phyloP scores from a whole-genome alignment of 2,329 filamentous ascomycete species.

The Botrytis paeoniae region DNA sequence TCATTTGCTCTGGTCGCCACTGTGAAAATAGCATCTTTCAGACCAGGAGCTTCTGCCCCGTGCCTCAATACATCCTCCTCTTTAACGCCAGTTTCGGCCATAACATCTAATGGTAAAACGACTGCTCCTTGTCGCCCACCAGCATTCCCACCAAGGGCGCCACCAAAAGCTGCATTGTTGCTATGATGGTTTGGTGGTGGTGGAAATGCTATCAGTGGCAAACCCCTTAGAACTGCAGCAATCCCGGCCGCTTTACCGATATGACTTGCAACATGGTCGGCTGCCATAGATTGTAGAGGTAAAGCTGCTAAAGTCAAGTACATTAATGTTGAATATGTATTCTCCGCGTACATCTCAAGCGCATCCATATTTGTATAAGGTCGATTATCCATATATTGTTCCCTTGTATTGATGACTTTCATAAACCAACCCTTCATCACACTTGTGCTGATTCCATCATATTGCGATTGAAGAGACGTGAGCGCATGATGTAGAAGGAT shows the following conservation, averaged over 20 bases:
- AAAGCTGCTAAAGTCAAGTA: conserved; percentile 82
- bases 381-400: conserved; percentile 78
- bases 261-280: conserved; percentile 91
- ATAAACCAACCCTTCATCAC: conserved; percentile 68
- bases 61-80: conserved; percentile 88
- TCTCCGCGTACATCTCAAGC: conserved; percentile 87
- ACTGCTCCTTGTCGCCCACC: conserved; percentile 59
- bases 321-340: conserved; percentile 88
- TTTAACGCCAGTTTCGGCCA: conserved; percentile 75
- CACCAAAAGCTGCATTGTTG: conserved; percentile 44
- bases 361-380: conserved; percentile 71
- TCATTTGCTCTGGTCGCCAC: conserved; percentile 94
- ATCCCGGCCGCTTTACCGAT: conserved; percentile 94
- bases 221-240: conserved; percentile 76
- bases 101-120: conserved; percentile 81
- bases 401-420: conserved; percentile 75
- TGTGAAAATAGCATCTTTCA: conserved; percentile 85
- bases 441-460: conserved; percentile 41
- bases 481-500: conserved; percentile 75
- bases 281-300: conserved; percentile 75
- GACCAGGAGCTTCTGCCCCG: conserved; percentile 72
- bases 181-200: conserved; percentile 56
- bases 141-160: conserved; percentile 39
- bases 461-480: conserved; percentile 52
- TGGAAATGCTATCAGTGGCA: conserved; percentile 84